Evolutionary conservation across 164 flowering plant species (phyloP).

Genomic region (Sextonia rubra): DNA sequence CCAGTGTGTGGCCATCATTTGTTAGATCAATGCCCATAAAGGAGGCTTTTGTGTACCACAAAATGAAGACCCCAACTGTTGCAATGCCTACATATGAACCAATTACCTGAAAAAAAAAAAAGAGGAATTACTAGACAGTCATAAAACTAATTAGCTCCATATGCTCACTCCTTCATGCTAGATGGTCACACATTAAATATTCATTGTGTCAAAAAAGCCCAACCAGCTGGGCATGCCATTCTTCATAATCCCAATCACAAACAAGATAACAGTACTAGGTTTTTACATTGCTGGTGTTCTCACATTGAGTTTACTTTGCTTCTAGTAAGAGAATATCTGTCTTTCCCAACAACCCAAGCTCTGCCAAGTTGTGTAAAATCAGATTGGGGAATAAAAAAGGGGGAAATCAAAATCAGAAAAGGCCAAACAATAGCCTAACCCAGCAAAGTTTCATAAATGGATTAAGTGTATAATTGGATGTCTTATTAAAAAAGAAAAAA

Average conservation of each 20-base stretch:
- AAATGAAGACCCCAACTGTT: constrained; percentile 75
- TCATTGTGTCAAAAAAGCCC: background rate
- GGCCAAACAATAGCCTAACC: background rate
- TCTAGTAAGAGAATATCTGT: no score
- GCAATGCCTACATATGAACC: constrained; percentile 90
- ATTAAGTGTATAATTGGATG: background rate
- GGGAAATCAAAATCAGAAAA: no score
- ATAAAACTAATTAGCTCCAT: background rate
- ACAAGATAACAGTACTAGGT: no score
- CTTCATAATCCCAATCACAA: no score
- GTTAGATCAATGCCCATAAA: constrained; percentile 73
- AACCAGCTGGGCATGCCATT: background rate
- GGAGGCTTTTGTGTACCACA: constrained; percentile 83
- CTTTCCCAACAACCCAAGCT: no score
- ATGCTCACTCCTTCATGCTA: background rate
- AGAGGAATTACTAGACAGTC: background rate
- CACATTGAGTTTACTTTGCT: no score
- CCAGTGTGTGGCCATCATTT: constrained; percentile 76
- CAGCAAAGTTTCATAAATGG: background rate
- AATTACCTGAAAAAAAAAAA: constrained; percentile 51
- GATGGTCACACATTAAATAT: background rate
- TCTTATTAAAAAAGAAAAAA: no score
- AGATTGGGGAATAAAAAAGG: no score
- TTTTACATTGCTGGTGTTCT: no score
- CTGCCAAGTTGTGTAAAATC: no score